Evolutionary conservation across 2,329 filamentous ascomycete species (phyloP).

Genomic region (Ciborinia camelliae): DNA sequence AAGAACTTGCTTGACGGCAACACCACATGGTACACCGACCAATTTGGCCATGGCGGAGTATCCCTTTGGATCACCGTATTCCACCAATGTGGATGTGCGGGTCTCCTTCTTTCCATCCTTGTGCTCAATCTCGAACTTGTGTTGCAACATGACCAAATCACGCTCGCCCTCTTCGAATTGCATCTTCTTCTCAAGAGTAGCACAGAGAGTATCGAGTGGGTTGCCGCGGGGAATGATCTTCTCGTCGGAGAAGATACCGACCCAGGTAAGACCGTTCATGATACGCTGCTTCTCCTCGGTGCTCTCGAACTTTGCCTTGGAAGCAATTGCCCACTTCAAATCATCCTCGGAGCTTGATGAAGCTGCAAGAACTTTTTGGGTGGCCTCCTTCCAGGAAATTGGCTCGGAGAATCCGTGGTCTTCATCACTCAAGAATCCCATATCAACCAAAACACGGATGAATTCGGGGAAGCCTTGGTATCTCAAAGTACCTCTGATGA

Average conservation of each 20-base stretch:
- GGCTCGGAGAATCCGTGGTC: constrained; percentile 60
- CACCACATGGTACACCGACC: constrained; percentile 71
- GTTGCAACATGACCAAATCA: constrained; percentile 76
- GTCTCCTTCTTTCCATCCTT: constrained; percentile 75
- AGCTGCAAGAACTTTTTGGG: constrained; percentile 70
- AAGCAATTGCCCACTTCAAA: constrained; percentile 67
- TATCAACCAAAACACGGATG: constrained; percentile 81
- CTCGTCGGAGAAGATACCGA: constrained; percentile 64
- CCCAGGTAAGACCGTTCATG: constrained; percentile 69
- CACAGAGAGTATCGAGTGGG: constrained; percentile 87
- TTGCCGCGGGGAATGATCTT: constrained; percentile 70
- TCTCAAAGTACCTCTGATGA: constrained; percentile 77
- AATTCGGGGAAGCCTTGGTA: constrained; percentile 91
- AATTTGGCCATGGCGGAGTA: constrained; percentile 83
- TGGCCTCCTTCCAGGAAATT: constrained; percentile 80
- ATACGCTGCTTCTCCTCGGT: constrained; percentile 68
- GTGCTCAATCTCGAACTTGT: constrained; percentile 80
- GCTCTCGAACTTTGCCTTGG: constrained; percentile 69
- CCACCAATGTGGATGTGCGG: constrained; percentile 73
- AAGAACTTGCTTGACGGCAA: constrained; percentile 75
- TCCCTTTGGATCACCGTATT: constrained; percentile 74
- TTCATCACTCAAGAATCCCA: constrained; percentile 79
- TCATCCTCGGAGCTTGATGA: constrained; percentile 63
- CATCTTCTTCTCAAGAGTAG: constrained; percentile 88
- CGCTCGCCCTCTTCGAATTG: constrained; percentile 78